These are phyloP conservation scores for Boletus rufocinnamomeus DNA, from an alignment of 768 basidiomycete species.

Conservation along the genomic window DNA sequence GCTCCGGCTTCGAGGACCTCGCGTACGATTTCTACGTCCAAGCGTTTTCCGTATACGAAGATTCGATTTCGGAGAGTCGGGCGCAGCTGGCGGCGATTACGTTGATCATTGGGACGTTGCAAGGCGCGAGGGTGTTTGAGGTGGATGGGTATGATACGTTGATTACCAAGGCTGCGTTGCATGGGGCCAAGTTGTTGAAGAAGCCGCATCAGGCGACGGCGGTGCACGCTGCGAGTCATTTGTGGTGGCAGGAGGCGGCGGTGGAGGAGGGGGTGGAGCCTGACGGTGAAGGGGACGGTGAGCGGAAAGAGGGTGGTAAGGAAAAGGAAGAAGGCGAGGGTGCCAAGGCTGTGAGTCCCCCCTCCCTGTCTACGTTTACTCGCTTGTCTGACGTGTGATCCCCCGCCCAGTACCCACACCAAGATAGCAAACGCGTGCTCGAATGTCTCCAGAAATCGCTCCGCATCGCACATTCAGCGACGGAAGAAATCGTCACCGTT, in stretches of 20 bases:
- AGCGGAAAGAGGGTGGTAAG: conserved; percentile 23
- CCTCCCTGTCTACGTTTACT: background rate
- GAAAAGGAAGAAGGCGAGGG: conserved; percentile 44
- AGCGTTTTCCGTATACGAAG: conserved; percentile 97
- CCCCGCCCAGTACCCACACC: conserved; percentile 61
- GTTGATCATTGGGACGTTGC: conserved; percentile 88
- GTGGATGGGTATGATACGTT: conserved; percentile 96
- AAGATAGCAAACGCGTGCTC: conserved; percentile 95
- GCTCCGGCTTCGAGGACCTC: conserved; percentile 91
- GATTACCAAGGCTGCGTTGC: conserved; percentile 97
- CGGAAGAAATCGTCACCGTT: conserved; percentile 95
- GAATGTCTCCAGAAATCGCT: conserved; percentile 98
- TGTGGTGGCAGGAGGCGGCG: conserved; percentile 91
- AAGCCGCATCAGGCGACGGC: conserved; percentile 98
- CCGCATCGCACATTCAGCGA: conserved; percentile 93
- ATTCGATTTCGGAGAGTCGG: conserved; percentile 92
- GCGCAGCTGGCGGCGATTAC: conserved; percentile 98
- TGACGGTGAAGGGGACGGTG: conserved; percentile 19
- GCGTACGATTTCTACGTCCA: conserved; percentile 98
- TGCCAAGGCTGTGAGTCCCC: conserved; percentile 55
- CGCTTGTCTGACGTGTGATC: background rate
- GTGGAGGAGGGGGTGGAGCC: conserved; percentile 44
- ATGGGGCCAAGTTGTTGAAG: conserved; percentile 94
- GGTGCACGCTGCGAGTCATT: conserved; percentile 90
- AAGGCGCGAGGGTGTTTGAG: conserved; percentile 87